These are phyloP conservation scores for Blastocystis sp. DNA, from an alignment of 352 stramenopile species.

Conservation along the genomic window DNA sequence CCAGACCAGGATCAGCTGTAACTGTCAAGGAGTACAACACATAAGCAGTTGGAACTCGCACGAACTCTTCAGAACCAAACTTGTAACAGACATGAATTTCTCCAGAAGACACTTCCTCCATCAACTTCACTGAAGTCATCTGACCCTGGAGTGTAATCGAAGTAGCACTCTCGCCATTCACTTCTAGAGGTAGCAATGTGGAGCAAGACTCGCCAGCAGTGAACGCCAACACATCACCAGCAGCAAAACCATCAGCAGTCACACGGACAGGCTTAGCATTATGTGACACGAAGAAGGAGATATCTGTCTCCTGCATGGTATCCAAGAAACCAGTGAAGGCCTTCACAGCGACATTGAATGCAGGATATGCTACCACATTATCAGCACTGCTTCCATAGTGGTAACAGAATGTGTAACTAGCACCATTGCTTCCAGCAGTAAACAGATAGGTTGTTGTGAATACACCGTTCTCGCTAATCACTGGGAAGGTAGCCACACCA, in stretches of 20 bases:
- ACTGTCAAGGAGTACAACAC: slow-evolving; percentile 50
- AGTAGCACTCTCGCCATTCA: slow-evolving; percentile 8
- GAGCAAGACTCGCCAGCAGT: background rate
- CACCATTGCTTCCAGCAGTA: slow-evolving; percentile 26
- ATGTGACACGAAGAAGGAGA: slow-evolving; percentile 47
- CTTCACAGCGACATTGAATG: slow-evolving; percentile 63
- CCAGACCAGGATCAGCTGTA: background rate
- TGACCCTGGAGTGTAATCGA: background rate
- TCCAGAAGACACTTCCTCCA: slow-evolving; percentile 11
- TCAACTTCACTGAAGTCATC: slow-evolving; percentile 33
- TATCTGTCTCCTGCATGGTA: slow-evolving; percentile 6
- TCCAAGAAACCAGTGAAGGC: slow-evolving; percentile 45
- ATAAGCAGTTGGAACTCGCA: slow-evolving; percentile 1
- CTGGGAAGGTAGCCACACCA: slow-evolving; percentile 29
- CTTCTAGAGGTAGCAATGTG: slow-evolving; percentile 4
- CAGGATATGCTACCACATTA: background rate
- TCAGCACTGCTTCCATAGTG: background rate
- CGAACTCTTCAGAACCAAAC: slow-evolving; percentile 51
- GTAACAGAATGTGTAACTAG: slow-evolving; percentile 60
- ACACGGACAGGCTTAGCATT: slow-evolving; percentile 50
- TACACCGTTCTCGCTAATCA: background rate
- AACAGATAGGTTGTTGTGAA: slow-evolving; percentile 25
- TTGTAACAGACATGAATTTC: slow-evolving; percentile 65
- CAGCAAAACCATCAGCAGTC: slow-evolving; percentile 24
- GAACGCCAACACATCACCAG: slow-evolving; percentile 30